Evolutionary conservation across 192 early-diverging fungal species (phyloP).

Genomic region (Martensiomyces pterosporus): DNA sequence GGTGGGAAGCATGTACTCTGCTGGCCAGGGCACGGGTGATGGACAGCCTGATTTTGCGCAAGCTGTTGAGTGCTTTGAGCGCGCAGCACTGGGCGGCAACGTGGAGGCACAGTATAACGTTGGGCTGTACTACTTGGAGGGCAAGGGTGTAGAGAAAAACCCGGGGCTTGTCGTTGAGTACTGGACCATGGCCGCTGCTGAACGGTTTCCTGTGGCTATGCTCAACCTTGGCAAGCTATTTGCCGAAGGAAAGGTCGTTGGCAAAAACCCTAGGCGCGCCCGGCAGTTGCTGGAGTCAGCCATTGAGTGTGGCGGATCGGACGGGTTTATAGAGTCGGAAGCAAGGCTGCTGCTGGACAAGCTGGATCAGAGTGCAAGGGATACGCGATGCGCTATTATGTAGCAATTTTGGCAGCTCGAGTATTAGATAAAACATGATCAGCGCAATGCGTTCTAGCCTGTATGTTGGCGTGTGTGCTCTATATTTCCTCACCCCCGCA

Average conservation of each 20-base stretch:
- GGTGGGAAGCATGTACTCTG: constrained; percentile 23
- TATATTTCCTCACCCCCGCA: no score
- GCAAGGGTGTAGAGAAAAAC: constrained; percentile 18
- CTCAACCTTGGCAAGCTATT: constrained; percentile 30
- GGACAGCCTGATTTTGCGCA: constrained; percentile 14
- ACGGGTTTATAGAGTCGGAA: constrained; percentile 2
- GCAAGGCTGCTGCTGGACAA: constrained; percentile 10
- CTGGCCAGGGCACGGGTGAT: constrained; percentile 8
- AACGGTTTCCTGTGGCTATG: constrained; percentile 23
- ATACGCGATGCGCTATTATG: constrained; percentile 15
- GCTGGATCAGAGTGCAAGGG: constrained; percentile 5
- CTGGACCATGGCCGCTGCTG: constrained; percentile 24
- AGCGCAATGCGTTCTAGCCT: no score
- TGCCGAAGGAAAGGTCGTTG: constrained; percentile 13
- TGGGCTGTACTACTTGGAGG: constrained; percentile 25
- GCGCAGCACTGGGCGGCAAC: constrained; percentile 17
- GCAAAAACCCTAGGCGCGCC: constrained; percentile 7
- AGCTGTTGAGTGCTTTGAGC: constrained; percentile 26
- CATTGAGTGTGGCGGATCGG: constrained; percentile 9
- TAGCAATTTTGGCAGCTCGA: no score
- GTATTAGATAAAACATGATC: no score
- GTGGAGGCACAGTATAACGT: constrained; percentile 39
- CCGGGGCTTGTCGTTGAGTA: constrained; percentile 26
- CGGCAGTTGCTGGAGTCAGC: constrained; percentile 13
- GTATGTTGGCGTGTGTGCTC: no score